Percentiles rank a stretch among this genome's conserved stretches.
Conservation (phyloP, 2,329 filamentous ascomycete species). For the Coleophoma cylindrospora region DNA sequence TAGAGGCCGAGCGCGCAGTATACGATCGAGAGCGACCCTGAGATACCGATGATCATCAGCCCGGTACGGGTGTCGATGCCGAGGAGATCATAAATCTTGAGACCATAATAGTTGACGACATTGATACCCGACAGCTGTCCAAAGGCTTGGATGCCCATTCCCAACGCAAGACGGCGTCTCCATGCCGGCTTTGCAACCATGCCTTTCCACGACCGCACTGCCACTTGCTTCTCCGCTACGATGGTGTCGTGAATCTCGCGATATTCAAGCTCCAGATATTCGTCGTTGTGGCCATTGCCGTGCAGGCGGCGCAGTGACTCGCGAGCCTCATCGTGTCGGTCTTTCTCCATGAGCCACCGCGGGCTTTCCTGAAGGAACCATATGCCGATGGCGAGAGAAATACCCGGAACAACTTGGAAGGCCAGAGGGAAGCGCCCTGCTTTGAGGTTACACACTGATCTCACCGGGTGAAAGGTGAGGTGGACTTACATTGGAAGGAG, state of each 20-base stretch:
- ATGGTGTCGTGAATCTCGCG: conserved; percentile 45
- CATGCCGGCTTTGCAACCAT: conserved; percentile 35
- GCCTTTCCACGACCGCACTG: conserved; percentile 31
- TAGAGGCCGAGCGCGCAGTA: conserved; percentile 31
- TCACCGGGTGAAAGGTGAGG: not conserved
- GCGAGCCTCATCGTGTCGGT: conserved; percentile 49
- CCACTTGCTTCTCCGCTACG: conserved; percentile 44
- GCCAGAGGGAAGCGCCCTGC: conserved; percentile 49
- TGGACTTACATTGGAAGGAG: not conserved
- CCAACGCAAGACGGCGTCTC: conserved; percentile 39
- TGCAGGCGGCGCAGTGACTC: conserved; percentile 50
- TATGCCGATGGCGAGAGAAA: conserved; percentile 44
- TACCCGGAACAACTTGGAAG: conserved; percentile 46
- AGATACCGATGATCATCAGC: conserved; percentile 44
- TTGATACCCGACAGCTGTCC: conserved; percentile 42
- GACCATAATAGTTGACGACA: conserved; percentile 26
- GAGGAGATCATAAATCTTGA: conserved; percentile 26
- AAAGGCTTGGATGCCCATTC: conserved; percentile 41
- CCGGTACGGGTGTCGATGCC: conserved; percentile 36
- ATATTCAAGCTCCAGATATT: conserved; percentile 39
- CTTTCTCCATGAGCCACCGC: conserved; percentile 47
- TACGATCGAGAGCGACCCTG: conserved; percentile 40
- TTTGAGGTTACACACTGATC: too few species aligned
- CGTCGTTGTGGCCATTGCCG: conserved; percentile 41
- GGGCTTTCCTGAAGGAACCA: conserved; percentile 46